phyloP scores from a whole-genome alignment of 2,329 filamentous ascomycete genomes.

The Paradendryphiella salina region DNA sequence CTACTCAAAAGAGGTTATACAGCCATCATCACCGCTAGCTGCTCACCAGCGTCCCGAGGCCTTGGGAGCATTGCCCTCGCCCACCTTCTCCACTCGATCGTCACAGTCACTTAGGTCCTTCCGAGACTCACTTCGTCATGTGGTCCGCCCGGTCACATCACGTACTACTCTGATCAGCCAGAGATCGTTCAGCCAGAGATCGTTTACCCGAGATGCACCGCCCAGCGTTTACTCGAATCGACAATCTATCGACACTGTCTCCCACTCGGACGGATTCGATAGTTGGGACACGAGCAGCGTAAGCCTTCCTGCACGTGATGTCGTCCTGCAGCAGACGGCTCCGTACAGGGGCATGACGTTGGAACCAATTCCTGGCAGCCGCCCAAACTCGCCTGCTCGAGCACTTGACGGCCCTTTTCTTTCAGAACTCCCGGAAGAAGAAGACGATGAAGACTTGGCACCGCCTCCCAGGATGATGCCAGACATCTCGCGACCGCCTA shows the following conservation, averaged over 20 bases:
- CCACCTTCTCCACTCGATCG: slow-evolving; percentile 43
- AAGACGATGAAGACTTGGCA: slow-evolving; percentile 36
- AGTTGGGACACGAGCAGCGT: slow-evolving; percentile 74
- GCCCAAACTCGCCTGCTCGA: slow-evolving; percentile 66
- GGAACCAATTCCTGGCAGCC: slow-evolving; percentile 71
- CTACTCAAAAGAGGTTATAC: slow-evolving; percentile 28
- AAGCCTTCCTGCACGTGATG: slow-evolving; percentile 63
- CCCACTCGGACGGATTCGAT: slow-evolving; percentile 65
- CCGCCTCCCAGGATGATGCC: slow-evolving; percentile 41
- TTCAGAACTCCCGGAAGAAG: slow-evolving; percentile 30
- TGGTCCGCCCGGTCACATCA: slow-evolving; percentile 45
- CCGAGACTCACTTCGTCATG: slow-evolving; percentile 45
- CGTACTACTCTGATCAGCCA: slow-evolving; percentile 42
- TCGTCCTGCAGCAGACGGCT: slow-evolving; percentile 39
- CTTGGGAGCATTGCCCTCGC: slow-evolving; percentile 37
- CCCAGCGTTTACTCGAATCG: slow-evolving; percentile 42
- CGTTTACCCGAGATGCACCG: slow-evolving; percentile 35
- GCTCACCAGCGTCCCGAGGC: slow-evolving; percentile 4
- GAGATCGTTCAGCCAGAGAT: slow-evolving; percentile 37
- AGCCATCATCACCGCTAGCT: slow-evolving; percentile 34
- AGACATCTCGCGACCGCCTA: slow-evolving; percentile 44
- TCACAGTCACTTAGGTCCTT: slow-evolving; percentile 44
- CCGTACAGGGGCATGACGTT: slow-evolving; percentile 57
- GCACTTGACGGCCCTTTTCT: slow-evolving; percentile 58
- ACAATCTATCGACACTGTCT: slow-evolving; percentile 42